Evolutionary conservation across 2,329 filamentous ascomycete genomes (phyloP), one percentile per base, ranked within the genome.

Genomic region (Leptographium radiaticola): DNA sequence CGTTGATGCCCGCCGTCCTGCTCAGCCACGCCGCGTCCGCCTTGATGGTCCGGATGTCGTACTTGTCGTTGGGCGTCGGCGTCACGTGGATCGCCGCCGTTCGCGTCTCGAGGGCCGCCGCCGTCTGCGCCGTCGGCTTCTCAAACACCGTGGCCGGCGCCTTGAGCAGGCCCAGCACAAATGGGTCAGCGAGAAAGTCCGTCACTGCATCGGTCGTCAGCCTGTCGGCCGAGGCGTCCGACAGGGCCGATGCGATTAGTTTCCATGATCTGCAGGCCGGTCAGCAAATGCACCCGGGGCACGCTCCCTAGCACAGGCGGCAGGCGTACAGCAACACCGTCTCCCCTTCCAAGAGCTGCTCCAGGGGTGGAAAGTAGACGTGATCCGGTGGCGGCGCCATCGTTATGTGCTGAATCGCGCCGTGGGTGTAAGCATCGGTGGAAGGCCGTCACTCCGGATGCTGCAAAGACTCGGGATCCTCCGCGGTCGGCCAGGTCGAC

Each of bases 41-140:
- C 70, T 95, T 95, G 66, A 97, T 81, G 63, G 85, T 73, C 42
- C 86, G 81, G 60, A 95, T 74, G 63, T 90, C 81, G 65, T 85
- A 87, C 54, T 79, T 79, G 43, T 79, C 77, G 61, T 79, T 80
- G 13, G 79, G 72, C 6, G 79, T 79, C 18, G 86, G 81, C 1
- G 87, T 81, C 49, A 89, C 80, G 65, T 95, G 86, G 57, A 96
- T 94, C 6, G 89, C 86, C 25, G 89, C 86, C 1, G 87, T 95
- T 68, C 84, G 89, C 20, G 86, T 86, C 57, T 94, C 86, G 64
- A 94, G 94, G 18, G 79, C 77, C 59, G 79, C 75, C 67, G 83
- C 87, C 34, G 85, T 79, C 62, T 80, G 74, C 51, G 80, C 65
- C 59, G 77, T 81, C 1, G 83, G 73, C 58, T 75, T 62, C 55